These are phyloP conservation scores for Fraxinus paxiana DNA, from an alignment of 305 asterid genomes.

Conservation along the genomic window DNA sequence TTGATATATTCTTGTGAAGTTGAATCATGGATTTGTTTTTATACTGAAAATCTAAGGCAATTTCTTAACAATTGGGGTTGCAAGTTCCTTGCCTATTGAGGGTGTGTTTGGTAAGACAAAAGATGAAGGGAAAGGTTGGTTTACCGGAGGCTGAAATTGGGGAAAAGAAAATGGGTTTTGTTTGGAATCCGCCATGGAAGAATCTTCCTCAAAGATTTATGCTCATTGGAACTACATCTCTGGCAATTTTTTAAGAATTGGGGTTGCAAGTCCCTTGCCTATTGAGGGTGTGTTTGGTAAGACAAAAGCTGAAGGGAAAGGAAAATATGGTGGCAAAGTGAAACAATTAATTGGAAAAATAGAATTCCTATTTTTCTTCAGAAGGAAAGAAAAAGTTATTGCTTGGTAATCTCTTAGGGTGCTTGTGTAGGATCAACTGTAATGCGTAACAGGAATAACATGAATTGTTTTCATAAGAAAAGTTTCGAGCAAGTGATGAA, in stretches of 20 bases:
- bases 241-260: not conserved
- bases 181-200: too few species aligned
- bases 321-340: not conserved
- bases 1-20: not conserved
- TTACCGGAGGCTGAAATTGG: too few species aligned
- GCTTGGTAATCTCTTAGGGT: not conserved
- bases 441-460: conserved; percentile 3
- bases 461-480: not conserved
- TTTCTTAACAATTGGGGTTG: not conserved
- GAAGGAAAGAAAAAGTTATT: not conserved
- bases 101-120: not conserved
- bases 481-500: not conserved
- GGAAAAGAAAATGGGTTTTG: too few species aligned
- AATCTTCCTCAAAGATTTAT: too few species aligned
- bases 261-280: not conserved
- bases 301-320: not conserved
- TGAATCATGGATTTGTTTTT: not conserved
- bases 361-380: not conserved
- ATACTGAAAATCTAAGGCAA: not conserved
- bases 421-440: not conserved
- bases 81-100: not conserved
- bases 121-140: not conserved
- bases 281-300: not conserved
- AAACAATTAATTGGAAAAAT: not conserved
- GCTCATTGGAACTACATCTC: too few species aligned